Evolutionary conservation across 2,329 filamentous ascomycete species (phyloP).

Genomic region (Aureobasidium sp.): DNA sequence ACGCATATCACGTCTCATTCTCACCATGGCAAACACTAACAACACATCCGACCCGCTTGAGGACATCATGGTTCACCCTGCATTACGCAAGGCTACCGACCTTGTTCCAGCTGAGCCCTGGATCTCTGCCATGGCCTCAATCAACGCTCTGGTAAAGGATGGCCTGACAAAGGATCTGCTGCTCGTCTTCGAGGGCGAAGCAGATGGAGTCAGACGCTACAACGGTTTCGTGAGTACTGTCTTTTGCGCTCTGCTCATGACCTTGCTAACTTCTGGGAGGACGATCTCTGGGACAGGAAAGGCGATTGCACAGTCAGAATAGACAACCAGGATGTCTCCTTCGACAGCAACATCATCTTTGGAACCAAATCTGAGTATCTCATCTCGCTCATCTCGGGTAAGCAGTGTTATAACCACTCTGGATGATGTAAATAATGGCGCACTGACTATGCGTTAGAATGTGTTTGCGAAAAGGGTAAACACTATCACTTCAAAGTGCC

Average conservation of each 20-base stretch:
- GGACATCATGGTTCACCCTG: not conserved
- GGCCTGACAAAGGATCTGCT: not conserved
- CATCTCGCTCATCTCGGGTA: not conserved
- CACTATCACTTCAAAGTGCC: not conserved
- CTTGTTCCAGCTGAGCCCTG: not conserved
- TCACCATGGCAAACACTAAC: not conserved
- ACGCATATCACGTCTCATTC: not conserved
- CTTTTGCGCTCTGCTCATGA: not conserved
- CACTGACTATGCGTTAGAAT: not conserved
- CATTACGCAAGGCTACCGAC: not conserved
- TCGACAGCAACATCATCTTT: not conserved
- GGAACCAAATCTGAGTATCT: not conserved
- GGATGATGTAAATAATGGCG: no score
- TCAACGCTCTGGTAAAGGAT: not conserved
- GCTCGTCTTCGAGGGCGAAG: not conserved
- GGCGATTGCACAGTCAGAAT: constrained; percentile 3
- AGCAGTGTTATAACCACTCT: not conserved
- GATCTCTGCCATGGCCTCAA: not conserved
- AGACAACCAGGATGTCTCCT: not conserved
- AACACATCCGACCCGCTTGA: not conserved
- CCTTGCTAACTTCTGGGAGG: not conserved
- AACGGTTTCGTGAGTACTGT: not conserved
- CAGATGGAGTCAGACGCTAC: not conserved
- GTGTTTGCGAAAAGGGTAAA: not conserved
- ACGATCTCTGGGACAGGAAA: not conserved